These are phyloP conservation scores for Nakaseomyces uthaithaninus DNA, from an alignment of 1,139 yeast species.

Conservation along the genomic window DNA sequence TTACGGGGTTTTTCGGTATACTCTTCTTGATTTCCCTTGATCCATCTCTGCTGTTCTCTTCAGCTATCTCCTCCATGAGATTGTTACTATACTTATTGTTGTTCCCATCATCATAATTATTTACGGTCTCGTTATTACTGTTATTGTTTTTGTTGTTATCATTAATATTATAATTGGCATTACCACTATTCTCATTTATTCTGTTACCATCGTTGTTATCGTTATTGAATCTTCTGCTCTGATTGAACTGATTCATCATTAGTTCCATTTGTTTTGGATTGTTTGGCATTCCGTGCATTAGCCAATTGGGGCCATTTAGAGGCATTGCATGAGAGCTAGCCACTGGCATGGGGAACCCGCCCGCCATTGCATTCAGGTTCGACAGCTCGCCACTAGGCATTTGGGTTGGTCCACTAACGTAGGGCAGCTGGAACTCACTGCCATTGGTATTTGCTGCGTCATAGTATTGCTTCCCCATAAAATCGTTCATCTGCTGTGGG, in stretches of 20 bases:
- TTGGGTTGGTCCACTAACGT: neutral
- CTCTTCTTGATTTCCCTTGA: neutral
- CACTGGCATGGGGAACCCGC: conserved; percentile 1
- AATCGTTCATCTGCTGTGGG: conserved; percentile 3
- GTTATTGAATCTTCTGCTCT: neutral
- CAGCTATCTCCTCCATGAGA: too few species aligned
- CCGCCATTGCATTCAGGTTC: neutral
- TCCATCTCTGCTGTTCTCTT: neutral
- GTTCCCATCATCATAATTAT: too few species aligned
- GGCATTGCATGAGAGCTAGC: neutral
- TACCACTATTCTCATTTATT: neutral
- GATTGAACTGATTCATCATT: neutral
- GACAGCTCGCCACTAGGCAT: neutral
- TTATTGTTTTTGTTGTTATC: neutral
- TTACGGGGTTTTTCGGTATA: neutral
- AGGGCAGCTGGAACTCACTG: too few species aligned
- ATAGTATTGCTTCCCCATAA: neutral
- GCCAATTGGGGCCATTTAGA: neutral
- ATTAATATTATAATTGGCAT: neutral
- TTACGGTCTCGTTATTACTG: neutral
- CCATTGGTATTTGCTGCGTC: neutral
- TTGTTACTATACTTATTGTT: too few species aligned
- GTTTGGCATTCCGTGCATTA: neutral
- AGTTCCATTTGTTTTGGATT: neutral
- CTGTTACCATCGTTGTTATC: neutral